These are phyloP conservation scores for Eruca vesicaria DNA, from an alignment of 441 rosid species.

Conservation along the genomic window DNA sequence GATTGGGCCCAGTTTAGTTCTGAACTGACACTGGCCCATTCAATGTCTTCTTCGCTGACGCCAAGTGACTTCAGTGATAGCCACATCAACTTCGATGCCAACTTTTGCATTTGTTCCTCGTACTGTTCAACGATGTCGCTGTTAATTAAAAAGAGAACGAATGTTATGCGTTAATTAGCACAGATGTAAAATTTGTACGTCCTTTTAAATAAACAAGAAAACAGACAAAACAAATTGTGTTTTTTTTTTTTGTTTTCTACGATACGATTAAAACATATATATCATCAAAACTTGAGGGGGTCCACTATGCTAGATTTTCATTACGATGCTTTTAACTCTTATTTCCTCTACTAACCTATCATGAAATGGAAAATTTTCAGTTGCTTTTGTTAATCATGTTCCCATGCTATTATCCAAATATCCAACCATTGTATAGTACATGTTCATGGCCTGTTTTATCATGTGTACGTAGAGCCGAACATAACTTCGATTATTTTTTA, in stretches of 20 bases:
- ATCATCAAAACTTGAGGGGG: conserved; percentile 33
- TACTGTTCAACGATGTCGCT: conserved; percentile 65
- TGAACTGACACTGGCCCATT: conserved; percentile 61
- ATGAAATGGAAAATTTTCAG: conserved; percentile 15
- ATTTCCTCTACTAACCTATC: conserved; percentile 11
- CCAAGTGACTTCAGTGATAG: conserved; percentile 68
- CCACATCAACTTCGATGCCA: conserved; percentile 68
- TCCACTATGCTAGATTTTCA: conserved; percentile 26
- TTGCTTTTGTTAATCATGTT: conserved; percentile 19
- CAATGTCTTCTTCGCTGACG: conserved; percentile 51
- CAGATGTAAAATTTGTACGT: not conserved
- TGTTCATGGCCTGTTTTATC: no score
- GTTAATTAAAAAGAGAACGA: conserved; percentile 9
- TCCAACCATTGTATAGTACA: not conserved
- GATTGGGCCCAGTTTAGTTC: conserved; percentile 30
- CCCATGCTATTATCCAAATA: not conserved
- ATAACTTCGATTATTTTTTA: no score
- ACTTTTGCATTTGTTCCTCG: conserved; percentile 62
- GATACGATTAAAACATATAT: conserved; percentile 13
- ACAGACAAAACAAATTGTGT: conserved; percentile 15
- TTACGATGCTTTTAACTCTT: not conserved
- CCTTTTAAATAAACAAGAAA: not conserved
- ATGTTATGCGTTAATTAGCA: conserved; percentile 5
- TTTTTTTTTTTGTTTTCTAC: conserved; percentile 19
- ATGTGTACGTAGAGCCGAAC: not conserved